Base-by-base conservation (phyloP, 2,329 filamentous ascomycete genomes). In the Nothophoma quercina region DNA sequence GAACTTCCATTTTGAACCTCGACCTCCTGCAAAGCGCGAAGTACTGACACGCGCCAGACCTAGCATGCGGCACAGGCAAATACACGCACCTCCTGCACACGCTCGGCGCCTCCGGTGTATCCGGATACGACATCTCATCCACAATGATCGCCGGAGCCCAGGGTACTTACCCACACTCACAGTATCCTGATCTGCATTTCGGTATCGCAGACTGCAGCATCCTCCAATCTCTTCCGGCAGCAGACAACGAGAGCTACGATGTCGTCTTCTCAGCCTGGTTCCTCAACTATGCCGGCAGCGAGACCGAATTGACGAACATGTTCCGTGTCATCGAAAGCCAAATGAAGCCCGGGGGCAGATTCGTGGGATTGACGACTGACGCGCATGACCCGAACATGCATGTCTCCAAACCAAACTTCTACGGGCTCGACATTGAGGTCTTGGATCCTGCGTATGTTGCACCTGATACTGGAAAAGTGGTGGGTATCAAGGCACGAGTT, bases 241-340 rank as follows among this genome's bases (percentile, higher is more conserved):
- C 30, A 26, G 13, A 10, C 29, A 0, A 33, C 45, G 1, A 41
- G 33, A 12, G 16, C 4, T 69, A 60, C 48, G 66, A 69, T 48
- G 28, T 69, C 25, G 60, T 69, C 34, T 69, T 71, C 44, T 67
- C 67, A 18, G 67, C 63, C 35, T 71, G 65, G 64, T 68, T 71
- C 22, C 58, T 69, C 35, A 71, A 71, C 55, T 69, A 71, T 38
- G 68, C 68, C 2, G 64, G 62, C 41, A 64, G 59, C 0, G 58
- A 62, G 38, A 13, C 10, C 2, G 63, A 67, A 28, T 45, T 71
- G 1, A 53, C 44, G 1, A 49, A 33, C 38, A 68, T 71, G 67
- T 69, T 68, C 38, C 41, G 49, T 25, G 59, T 65, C 4, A 64
- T 69, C 10, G 47, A 53, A 19, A 10, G 29, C 12, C 62, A 64